These are phyloP conservation scores for Dunaliella primolecta DNA, from an alignment of 139 green algal genomes.

Conservation along the genomic window DNA sequence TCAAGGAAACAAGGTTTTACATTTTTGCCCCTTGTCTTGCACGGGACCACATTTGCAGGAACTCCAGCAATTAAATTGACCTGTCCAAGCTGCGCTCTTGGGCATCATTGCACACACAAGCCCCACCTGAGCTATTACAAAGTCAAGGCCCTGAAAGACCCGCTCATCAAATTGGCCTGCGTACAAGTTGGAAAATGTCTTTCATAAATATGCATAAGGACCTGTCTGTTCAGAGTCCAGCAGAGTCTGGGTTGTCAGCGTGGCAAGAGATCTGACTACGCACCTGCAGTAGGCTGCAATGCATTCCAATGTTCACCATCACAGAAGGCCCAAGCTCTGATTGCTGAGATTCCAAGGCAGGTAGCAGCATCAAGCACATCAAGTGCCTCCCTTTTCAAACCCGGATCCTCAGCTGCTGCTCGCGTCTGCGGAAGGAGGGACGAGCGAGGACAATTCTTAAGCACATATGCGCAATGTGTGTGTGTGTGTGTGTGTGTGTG, in stretches of 20 bases:
- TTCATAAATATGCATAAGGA: no score
- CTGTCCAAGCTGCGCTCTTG: no score
- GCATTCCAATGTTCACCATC: constrained; percentile 62
- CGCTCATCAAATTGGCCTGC: neutral
- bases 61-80: no score
- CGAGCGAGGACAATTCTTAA: no score
- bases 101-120: no score
- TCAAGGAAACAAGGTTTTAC: no score
- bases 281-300: constrained; percentile 55
- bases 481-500: neutral
- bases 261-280: neutral
- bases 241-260: neutral
- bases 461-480: no score
- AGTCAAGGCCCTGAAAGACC: neutral
- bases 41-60: no score
- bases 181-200: no score
- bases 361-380: neutral
- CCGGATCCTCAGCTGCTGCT: neutral
- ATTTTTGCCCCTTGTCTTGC: no score
- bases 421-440: neutral
- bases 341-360: neutral
- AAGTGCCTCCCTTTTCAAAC: neutral
- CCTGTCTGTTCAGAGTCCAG: neutral
- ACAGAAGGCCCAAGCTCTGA: constrained; percentile 50
- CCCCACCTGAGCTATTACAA: neutral